These are phyloP conservation scores for Pythium phragmitis DNA, from an alignment of 352 stramenopile genomes.

Conservation along the genomic window DNA sequence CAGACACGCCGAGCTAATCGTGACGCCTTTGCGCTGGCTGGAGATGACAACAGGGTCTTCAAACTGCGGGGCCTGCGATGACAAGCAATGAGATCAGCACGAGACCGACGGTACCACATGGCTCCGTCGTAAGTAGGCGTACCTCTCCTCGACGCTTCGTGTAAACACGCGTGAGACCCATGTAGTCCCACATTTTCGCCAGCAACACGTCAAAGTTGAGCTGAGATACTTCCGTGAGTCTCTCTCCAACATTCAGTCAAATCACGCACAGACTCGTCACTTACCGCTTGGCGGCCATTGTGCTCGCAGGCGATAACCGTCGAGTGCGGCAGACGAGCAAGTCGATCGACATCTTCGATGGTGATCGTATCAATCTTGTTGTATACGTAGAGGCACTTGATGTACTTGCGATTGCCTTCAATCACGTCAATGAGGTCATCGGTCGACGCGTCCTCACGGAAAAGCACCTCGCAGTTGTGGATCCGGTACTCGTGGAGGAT, in stretches of 20 bases:
- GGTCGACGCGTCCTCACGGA: conserved; percentile 95
- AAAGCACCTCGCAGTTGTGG: conserved; percentile 96
- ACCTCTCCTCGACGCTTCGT: conserved; percentile 87
- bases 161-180: conserved; percentile 88
- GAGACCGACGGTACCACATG: neutral
- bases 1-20: conserved; percentile 76
- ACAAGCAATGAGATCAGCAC: conserved; percentile 5
- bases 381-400: conserved; percentile 99
- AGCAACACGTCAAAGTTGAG: conserved; percentile 96
- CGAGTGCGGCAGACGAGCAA: conserved; percentile 95
- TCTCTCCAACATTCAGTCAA: neutral
- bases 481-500: conserved; percentile 97
- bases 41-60: conserved; percentile 81
- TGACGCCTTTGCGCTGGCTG: conserved; percentile 81
- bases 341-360: conserved; percentile 98
- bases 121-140: neutral
- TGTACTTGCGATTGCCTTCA: conserved; percentile 98
- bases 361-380: conserved; percentile 99
- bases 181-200: conserved; percentile 91
- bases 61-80: conserved; percentile 60
- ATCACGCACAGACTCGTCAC: neutral
- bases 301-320: conserved; percentile 95
- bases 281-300: conserved; percentile 65
- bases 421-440: conserved; percentile 99
- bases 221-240: conserved; percentile 31